These are phyloP conservation scores for Sclerotinia minor DNA, from an alignment of 2,329 filamentous ascomycete genomes.

Conservation along the genomic window DNA sequence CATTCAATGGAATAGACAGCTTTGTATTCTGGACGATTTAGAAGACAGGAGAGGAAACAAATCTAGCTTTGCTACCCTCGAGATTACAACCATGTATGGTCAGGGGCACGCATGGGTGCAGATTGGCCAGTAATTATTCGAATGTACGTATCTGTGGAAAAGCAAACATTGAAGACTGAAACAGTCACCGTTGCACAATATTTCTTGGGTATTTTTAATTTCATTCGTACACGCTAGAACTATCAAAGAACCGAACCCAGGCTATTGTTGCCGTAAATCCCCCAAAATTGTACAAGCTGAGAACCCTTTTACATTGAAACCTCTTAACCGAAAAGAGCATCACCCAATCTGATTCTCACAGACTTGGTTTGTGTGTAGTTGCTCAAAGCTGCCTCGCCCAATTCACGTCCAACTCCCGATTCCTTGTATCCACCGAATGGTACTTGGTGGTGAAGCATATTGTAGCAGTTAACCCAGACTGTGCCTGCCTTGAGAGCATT, in stretches of 20 bases:
- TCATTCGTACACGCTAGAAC: constrained; percentile 17
- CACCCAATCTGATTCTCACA: constrained; percentile 56
- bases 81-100: too few relatives aligned
- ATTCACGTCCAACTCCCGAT: constrained; percentile 74
- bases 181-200: neutral
- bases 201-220: neutral
- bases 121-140: too few relatives aligned
- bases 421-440: constrained; percentile 77
- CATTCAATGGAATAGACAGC: too few relatives aligned
- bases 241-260: constrained; percentile 10
- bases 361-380: constrained; percentile 72
- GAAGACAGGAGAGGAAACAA: too few relatives aligned
- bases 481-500: constrained; percentile 62
- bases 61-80: too few relatives aligned
- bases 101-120: too few relatives aligned
- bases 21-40: too few relatives aligned
- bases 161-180: too few relatives aligned
- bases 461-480: constrained; percentile 52
- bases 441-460: constrained; percentile 67
- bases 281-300: constrained; percentile 16
- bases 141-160: too few relatives aligned
- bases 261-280: constrained; percentile 1
- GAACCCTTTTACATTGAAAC: neutral
- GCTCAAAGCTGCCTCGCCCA: constrained; percentile 65
- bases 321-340: constrained; percentile 44